phyloP scores from a whole-genome alignment of 2,329 filamentous ascomycete genomes.

The Botryotinia globosa region DNA sequence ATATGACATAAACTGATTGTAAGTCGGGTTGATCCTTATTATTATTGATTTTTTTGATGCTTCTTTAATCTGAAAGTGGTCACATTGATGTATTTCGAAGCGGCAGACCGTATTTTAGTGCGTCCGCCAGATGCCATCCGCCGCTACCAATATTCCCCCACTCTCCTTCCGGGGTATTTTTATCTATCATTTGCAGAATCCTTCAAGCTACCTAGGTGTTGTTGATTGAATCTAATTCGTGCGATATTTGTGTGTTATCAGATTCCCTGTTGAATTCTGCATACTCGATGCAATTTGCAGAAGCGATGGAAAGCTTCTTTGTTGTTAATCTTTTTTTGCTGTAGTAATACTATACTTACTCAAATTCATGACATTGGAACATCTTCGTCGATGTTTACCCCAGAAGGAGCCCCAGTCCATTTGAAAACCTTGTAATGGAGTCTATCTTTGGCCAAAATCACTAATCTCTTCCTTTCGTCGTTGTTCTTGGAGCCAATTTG shows the following conservation, averaged over 20 bases:
- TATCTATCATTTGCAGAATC: not conserved
- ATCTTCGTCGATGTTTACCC: constrained; percentile 25
- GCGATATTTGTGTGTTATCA: not conserved
- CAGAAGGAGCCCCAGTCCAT: constrained; percentile 5
- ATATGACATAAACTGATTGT: not conserved
- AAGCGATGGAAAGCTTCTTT: not conserved
- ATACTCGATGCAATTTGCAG: not conserved
- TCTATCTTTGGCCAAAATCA: constrained; percentile 32
- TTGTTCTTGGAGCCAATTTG: constrained; percentile 11
- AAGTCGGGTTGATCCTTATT: not conserved
- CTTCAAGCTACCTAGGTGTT: not conserved
- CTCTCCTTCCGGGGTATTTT: not conserved
- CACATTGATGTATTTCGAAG: not conserved
- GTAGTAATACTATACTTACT: not conserved
- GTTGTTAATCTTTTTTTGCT: not conserved
- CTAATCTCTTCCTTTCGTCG: constrained; percentile 28
- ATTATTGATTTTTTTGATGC: not conserved
- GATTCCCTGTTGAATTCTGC: not conserved
- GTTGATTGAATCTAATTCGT: not conserved
- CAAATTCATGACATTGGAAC: constrained; percentile 30
- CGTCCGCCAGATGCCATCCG: not conserved
- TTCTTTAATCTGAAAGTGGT: not conserved
- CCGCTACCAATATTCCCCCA: not conserved
- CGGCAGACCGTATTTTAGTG: not conserved
- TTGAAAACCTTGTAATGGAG: constrained; percentile 36